phyloP scores from a whole-genome alignment of 768 basidiomycete genomes.

The Auricularia cornea region DNA sequence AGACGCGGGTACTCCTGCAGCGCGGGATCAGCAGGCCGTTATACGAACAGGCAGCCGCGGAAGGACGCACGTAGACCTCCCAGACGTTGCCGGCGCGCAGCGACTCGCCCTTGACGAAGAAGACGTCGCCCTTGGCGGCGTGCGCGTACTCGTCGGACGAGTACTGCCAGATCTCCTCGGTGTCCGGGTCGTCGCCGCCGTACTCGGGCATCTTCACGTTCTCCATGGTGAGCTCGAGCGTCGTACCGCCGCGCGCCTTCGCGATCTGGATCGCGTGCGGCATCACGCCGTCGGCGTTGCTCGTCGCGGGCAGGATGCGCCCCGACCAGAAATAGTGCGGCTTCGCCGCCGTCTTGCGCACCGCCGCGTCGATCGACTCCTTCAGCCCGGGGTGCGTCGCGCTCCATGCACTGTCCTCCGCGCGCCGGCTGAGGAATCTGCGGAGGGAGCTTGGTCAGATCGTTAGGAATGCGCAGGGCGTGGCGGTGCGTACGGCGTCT shows the following conservation, averaged over 20 bases:
- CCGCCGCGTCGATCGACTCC: background rate
- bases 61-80: background rate
- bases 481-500: background rate
- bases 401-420: background rate
- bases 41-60: background rate
- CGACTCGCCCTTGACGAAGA: background rate
- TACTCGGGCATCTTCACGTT: background rate
- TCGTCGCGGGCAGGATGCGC: background rate
- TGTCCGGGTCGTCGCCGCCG: background rate
- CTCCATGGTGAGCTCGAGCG: background rate
- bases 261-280: background rate
- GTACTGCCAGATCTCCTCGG: background rate
- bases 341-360: background rate
- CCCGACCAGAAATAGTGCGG: constrained; percentile 1
- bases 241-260: background rate
- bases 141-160: background rate
- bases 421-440: background rate
- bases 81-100: background rate
- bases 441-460: background rate
- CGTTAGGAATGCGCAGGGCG: background rate
- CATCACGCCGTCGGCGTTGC: background rate
- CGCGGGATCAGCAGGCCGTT: background rate
- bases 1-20: background rate
- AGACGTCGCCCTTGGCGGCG: background rate
- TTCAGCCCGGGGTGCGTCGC: background rate